Base-by-base conservation (phyloP, 768 basidiomycete species). In the Tulasnella sp. region DNA sequence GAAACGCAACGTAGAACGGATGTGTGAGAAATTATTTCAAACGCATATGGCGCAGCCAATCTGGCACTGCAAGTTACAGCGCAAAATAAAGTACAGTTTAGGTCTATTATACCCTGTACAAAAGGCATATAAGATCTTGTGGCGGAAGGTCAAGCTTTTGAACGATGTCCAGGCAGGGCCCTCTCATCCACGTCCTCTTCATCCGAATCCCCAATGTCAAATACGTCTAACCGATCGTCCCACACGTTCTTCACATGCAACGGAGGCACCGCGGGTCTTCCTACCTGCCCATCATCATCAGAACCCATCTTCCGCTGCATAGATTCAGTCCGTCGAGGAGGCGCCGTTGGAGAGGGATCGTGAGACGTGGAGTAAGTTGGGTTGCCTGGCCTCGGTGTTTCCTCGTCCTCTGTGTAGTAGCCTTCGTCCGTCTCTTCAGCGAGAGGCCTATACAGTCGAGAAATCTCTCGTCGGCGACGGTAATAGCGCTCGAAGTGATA, bases 391-490 rank as follows among this genome's bases (percentile, higher is more conserved):
- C 25, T 41, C 9, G 49, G 19, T 49, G 58, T 60, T 0, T 63
- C 53, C 1, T 74, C 72, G 42, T 86, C 83, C 54, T 65, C 72
- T 62, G 62, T 73, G 63, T 66, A 62, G 2, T 66, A 59, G 0
- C 62, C 65, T 31, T 59, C 63, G n/a, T 77, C 79, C 7, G 34
- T 38, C 15, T 38, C 34, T 1, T 75, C 76, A 56, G 78, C 71
- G 31, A 92, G 73, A 0, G 88, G 88, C 43, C 79, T 81, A 69
- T 92, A 92, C 3, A 92, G 73, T 3, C 86, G 81, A 19, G 81
- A 75, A 61, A 91, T 91, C 85, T 92, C 89, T 70, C 85, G 79
- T 64, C 89, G 76, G 60, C 80, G 79, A 24, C 89, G 83, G 67
- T 92, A 84, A 65, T 89, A 80, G 44, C 75, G 76, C 66, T 92